phyloP scores from a whole-genome alignment of 1,139 yeast species.

The Yamadazyma membranifaciens region DNA sequence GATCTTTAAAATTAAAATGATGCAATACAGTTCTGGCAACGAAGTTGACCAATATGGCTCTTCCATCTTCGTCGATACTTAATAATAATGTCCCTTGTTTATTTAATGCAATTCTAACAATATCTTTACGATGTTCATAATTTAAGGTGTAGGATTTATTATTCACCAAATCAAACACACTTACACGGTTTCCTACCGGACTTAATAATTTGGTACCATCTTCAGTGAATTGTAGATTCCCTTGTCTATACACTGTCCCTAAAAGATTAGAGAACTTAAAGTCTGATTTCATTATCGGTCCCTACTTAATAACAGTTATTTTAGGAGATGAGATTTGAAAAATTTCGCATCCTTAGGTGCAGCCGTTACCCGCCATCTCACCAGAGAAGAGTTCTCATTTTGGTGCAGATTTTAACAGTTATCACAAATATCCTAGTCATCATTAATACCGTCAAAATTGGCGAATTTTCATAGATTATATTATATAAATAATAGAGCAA shows the following conservation, averaged over 20 bases:
- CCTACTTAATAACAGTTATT: too few species aligned
- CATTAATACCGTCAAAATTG: too few species aligned
- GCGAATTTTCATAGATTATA: neutral
- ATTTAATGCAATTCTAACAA: slow-evolving; percentile 77
- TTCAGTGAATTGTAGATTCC: slow-evolving; percentile 81
- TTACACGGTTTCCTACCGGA: slow-evolving; percentile 93
- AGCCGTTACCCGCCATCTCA: too few species aligned
- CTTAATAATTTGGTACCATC: slow-evolving; percentile 83
- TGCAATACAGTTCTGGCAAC: slow-evolving; percentile 84
- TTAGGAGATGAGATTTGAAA: slow-evolving; percentile 12
- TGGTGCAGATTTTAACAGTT: too few species aligned
- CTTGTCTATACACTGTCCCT: slow-evolving; percentile 93
- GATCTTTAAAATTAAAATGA: slow-evolving; percentile 88
- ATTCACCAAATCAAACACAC: slow-evolving; percentile 81
- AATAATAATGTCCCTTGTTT: slow-evolving; percentile 75
- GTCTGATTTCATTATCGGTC: slow-evolving; percentile 40
- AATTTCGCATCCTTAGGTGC: slow-evolving; percentile 5
- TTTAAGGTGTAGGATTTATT: slow-evolving; percentile 86
- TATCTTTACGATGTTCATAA: slow-evolving; percentile 89
- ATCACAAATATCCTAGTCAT: too few species aligned
- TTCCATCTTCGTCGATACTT: slow-evolving; percentile 89
- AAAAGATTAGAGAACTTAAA: slow-evolving; percentile 75
- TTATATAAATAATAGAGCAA: too few species aligned
- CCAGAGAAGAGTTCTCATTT: neutral
- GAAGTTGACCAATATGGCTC: slow-evolving; percentile 89